A percentile compares a stretch with the other conserved stretches of the same genome.
phyloP scores from a whole-genome alignment of 2,329 filamentous ascomycete genomes.

The Neofusicoccum parvum region DNA sequence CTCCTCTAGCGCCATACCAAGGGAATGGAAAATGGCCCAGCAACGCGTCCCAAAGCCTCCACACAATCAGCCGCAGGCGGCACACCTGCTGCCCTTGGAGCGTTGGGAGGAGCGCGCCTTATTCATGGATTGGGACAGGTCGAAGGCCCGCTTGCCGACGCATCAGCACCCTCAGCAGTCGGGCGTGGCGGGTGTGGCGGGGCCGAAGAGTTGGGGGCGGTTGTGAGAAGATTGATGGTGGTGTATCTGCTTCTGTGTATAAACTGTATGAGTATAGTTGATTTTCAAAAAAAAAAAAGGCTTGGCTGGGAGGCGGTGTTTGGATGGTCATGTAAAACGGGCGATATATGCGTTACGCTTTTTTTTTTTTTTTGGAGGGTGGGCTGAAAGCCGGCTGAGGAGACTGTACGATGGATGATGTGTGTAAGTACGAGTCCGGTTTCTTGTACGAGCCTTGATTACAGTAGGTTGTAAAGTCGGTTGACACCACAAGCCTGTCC shows the following conservation, averaged over 20 bases:
- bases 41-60: neutral
- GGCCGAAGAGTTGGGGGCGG: neutral
- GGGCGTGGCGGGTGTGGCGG: neutral
- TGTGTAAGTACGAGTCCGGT: too few species aligned
- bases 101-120: neutral
- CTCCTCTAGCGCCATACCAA: neutral
- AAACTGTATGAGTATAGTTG: neutral
- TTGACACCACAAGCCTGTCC: neutral
- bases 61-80: slow-evolving; percentile 1
- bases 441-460: neutral
- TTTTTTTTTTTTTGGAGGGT: neutral
- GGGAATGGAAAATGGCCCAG: neutral
- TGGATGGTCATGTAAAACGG: neutral
- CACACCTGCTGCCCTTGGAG: neutral
- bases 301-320: neutral
- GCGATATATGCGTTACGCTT: neutral
- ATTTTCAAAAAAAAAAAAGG: neutral
- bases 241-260: too few species aligned
- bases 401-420: too few species aligned
- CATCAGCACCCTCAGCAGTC: slow-evolving; percentile 1
- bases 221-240: neutral
- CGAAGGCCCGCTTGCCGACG: neutral
- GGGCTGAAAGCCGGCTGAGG: too few species aligned
- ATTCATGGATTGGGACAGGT: neutral
- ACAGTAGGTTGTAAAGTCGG: neutral